These are phyloP conservation scores for Arachnopeziza araneosa DNA, from an alignment of 2,329 filamentous ascomycete species.

Conservation along the genomic window DNA sequence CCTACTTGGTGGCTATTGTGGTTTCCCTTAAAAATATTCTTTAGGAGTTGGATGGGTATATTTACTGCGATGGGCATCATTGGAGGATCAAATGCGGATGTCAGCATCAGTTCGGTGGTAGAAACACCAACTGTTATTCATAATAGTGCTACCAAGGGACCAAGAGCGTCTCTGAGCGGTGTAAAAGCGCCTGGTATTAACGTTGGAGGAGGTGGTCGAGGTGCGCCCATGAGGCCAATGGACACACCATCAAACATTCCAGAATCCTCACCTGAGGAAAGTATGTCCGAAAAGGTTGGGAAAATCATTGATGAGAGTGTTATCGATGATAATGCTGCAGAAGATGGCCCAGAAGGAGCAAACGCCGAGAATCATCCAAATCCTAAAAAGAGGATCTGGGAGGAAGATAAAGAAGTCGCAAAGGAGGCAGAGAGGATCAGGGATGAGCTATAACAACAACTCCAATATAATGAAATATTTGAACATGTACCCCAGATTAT, in stretches of 20 bases:
- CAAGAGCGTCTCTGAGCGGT: constrained; percentile 8
- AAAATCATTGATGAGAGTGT: constrained; percentile 43
- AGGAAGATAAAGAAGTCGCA: constrained; percentile 40
- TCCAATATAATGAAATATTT: background rate
- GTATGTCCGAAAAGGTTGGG: constrained; percentile 48
- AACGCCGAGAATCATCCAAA: constrained; percentile 34
- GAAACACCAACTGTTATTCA: constrained; percentile 14
- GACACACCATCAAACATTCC: constrained; percentile 18
- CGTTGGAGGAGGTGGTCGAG: constrained; percentile 37
- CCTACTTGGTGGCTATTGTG: constrained; percentile 86
- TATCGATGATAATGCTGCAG: constrained; percentile 28
- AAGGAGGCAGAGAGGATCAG: constrained; percentile 24
- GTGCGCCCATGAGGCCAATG: constrained; percentile 17
- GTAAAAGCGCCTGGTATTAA: constrained; percentile 40
- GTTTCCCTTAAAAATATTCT: constrained; percentile 67
- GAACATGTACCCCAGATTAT: background rate
- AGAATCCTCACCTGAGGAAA: constrained; percentile 18
- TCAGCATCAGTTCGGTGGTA: constrained; percentile 9
- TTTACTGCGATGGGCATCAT: constrained; percentile 45
- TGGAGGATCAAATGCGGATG: constrained; percentile 13
- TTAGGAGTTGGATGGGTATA: constrained; percentile 51
- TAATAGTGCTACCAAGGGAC: constrained; percentile 18
- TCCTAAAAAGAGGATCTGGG: constrained; percentile 58
- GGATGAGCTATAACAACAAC: constrained; percentile 27
- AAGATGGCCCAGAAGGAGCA: constrained; percentile 17